Percentiles rank a stretch among this genome's conserved stretches.
Conservation (phyloP, 139 green algal species). For the Chlamydomonas sphaeroides region DNA sequence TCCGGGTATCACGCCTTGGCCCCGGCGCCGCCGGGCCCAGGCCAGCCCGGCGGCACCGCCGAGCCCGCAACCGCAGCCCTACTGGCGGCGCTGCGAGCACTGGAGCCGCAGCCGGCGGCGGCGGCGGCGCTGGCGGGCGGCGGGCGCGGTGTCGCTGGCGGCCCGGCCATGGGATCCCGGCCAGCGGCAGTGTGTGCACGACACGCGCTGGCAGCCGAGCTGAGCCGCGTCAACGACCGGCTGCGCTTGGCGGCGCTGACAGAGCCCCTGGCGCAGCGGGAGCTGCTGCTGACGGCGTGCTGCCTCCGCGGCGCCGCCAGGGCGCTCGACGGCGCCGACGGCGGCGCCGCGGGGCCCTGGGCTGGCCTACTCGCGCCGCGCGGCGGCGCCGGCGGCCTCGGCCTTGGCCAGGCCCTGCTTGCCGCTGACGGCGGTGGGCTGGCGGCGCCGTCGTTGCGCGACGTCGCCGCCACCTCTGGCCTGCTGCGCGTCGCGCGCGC, state of each 20-base stretch:
- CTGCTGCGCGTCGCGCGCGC: constrained; percentile 21
- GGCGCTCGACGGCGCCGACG: neutral
- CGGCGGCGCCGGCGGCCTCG: neutral
- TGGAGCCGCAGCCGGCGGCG: neutral
- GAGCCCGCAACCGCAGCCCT: neutral
- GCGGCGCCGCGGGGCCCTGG: neutral
- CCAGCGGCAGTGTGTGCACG: neutral
- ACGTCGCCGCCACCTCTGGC: neutral
- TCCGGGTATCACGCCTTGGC: no score
- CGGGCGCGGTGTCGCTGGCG: no score
- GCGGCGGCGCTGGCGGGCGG: no score
- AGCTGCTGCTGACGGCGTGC: constrained; percentile 19
- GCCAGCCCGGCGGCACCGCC: no score
- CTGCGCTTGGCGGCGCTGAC: constrained; percentile 1
- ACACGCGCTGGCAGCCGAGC: neutral
- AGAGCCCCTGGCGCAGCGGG: neutral
- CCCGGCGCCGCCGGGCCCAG: no score
- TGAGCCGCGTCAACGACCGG: neutral
- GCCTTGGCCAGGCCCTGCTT: neutral
- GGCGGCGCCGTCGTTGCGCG: neutral
- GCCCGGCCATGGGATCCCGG: no score
- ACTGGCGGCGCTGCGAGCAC: neutral
- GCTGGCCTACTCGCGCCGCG: neutral
- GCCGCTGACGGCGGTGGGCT: neutral
- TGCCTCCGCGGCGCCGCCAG: neutral